These are phyloP conservation scores for Phytopythium helicoides DNA, from an alignment of 352 stramenopile species.

Conservation along the genomic window DNA sequence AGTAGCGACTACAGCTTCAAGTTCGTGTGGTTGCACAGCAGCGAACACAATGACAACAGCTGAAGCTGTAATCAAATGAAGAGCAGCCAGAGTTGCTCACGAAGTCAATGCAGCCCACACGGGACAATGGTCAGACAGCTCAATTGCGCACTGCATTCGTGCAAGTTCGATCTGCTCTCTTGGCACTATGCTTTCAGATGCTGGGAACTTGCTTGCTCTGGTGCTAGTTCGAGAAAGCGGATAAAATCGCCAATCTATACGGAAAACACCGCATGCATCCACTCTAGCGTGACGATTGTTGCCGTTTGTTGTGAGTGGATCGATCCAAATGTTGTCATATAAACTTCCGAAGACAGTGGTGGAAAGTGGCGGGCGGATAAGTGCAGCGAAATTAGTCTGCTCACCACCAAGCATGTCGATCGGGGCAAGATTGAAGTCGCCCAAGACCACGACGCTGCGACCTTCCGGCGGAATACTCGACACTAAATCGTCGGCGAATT, in stretches of 20 bases:
- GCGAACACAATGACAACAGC: too few species aligned
- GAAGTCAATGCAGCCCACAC: slow-evolving; percentile 45
- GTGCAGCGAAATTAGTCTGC: slow-evolving; percentile 21
- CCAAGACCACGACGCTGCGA: slow-evolving; percentile 45
- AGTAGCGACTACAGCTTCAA: slow-evolving; percentile 3
- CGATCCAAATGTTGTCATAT: slow-evolving; percentile 71
- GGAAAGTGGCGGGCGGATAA: slow-evolving; percentile 46
- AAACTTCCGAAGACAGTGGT: slow-evolving; percentile 59
- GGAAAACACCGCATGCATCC: slow-evolving; percentile 34
- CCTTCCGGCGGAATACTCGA: slow-evolving; percentile 4
- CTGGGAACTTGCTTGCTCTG: background rate
- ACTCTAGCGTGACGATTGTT: background rate
- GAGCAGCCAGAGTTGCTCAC: too few species aligned
- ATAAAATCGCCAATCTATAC: slow-evolving; percentile 64
- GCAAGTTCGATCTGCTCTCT: slow-evolving; percentile 30
- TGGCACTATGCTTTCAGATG: slow-evolving; percentile 6
- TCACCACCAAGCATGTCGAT: slow-evolving; percentile 34
- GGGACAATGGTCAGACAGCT: slow-evolving; percentile 66
- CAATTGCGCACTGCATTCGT: slow-evolving; percentile 38
- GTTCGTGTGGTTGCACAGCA: slow-evolving; percentile 2
- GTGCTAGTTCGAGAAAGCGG: slow-evolving; percentile 19
- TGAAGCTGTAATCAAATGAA: too few species aligned
- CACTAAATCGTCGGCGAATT: slow-evolving; percentile 18
- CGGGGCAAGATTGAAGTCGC: slow-evolving; percentile 65
- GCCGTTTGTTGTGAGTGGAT: slow-evolving; percentile 13